Evolutionary conservation across 2,329 filamentous ascomycete genomes (phyloP).

Genomic region (Tolypocladium album): DNA sequence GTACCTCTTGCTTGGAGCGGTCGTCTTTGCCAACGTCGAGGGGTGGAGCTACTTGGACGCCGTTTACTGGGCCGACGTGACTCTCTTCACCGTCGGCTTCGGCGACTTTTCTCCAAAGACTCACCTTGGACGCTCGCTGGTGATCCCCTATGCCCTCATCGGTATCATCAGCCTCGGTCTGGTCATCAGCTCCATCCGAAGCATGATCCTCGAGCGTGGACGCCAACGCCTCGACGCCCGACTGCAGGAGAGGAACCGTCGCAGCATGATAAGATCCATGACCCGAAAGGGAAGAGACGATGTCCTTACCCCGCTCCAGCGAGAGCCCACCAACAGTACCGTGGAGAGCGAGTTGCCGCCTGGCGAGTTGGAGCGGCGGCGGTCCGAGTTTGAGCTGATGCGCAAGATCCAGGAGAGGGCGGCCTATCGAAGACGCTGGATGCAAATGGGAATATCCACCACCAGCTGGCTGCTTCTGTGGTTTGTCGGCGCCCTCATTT

Average conservation of each 20-base stretch:
- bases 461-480: conserved; percentile 64
- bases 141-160: conserved; percentile 75
- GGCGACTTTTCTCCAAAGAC: conserved; percentile 42
- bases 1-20: conserved; percentile 69
- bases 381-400: conserved; percentile 70
- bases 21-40: conserved; percentile 63
- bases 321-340: conserved; percentile 5
- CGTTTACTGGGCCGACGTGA: conserved; percentile 70
- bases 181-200: conserved; percentile 70
- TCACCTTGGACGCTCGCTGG: conserved; percentile 52
- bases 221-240: conserved; percentile 42
- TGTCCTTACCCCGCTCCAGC: conserved; percentile 38
- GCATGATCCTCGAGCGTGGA: conserved; percentile 48
- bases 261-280: conserved; percentile 33
- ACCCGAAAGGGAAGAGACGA: conserved; percentile 31
- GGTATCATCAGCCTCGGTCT: conserved; percentile 80
- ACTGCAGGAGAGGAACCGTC: conserved; percentile 49
- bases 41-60: conserved; percentile 68
- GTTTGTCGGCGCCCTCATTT: conserved; percentile 70
- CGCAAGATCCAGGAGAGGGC: conserved; percentile 63
- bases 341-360: conserved; percentile 6
- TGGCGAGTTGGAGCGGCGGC: conserved; percentile 48
- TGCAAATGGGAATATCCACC: conserved; percentile 57
- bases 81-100: conserved; percentile 53
- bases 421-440: conserved; percentile 59